Evolutionary conservation across 495 filamentous ascomycete genomes (phyloP).

Genomic region (Penicillium desertorum): DNA sequence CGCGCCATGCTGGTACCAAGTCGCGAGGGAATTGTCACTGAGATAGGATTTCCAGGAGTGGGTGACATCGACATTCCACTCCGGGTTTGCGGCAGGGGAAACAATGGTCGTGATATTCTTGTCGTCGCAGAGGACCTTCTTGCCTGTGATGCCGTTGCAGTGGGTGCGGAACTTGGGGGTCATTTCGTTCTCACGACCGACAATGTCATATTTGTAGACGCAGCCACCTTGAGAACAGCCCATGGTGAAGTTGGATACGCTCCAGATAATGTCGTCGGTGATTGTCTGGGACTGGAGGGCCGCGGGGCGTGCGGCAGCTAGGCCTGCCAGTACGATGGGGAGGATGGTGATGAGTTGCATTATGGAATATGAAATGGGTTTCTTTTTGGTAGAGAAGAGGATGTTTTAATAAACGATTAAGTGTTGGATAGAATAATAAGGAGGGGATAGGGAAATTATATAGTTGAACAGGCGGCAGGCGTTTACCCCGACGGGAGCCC

Average conservation of each 20-base stretch:
- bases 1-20: conserved; percentile 9
- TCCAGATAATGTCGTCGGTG: conserved; percentile 33
- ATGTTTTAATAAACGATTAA: neutral
- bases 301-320: conserved; percentile 26
- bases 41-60: conserved; percentile 33
- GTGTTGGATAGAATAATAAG: neutral
- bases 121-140: conserved; percentile 32
- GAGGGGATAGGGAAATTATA: conserved; percentile 5
- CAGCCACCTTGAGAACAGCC: conserved; percentile 40
- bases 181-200: conserved; percentile 25
- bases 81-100: conserved; percentile 21
- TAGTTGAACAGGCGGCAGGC: neutral
- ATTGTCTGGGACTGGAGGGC: conserved; percentile 21
- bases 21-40: conserved; percentile 21
- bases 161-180: conserved; percentile 44
- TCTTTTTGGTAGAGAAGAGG: neutral
- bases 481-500: neutral
- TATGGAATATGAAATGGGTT: conserved; percentile 4
- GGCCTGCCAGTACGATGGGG: conserved; percentile 26
- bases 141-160: conserved; percentile 35
- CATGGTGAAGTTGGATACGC: conserved; percentile 35
- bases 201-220: conserved; percentile 40
- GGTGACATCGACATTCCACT: conserved; percentile 38
- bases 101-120: conserved; percentile 30
- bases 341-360: conserved; percentile 40